Percentiles rank a stretch among this genome's conserved stretches.
These are phyloP conservation scores for Quercus phellos DNA, from an alignment of 331 rosid species.

Conservation along the genomic window DNA sequence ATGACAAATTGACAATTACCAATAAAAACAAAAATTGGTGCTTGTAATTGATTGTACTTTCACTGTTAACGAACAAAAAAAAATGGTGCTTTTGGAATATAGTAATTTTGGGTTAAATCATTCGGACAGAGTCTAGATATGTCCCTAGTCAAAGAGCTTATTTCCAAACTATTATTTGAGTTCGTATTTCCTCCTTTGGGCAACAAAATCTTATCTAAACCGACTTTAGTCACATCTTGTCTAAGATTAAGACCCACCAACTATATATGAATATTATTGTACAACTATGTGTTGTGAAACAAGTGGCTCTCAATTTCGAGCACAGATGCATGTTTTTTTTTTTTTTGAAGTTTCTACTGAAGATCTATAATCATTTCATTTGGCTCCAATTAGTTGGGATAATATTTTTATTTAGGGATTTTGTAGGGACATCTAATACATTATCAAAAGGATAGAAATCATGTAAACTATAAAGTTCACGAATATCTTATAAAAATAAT, in stretches of 20 bases:
- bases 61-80: too few relatives aligned
- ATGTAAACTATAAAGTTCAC: too few relatives aligned
- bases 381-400: not conserved
- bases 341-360: not conserved
- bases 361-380: not conserved
- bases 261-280: not conserved
- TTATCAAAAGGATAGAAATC: too few relatives aligned
- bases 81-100: too few relatives aligned
- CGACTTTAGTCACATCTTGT: not conserved
- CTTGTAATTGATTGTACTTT: too few relatives aligned
- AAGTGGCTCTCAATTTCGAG: slow-evolving; percentile 1
- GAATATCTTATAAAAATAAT: too few relatives aligned
- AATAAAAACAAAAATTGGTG: too few relatives aligned
- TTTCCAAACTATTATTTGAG: not conserved
- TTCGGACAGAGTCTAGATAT: not conserved
- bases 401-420: not conserved
- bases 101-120: not conserved
- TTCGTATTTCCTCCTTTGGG: not conserved
- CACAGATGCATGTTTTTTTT: not conserved
- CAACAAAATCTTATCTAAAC: not conserved
- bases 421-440: too few relatives aligned
- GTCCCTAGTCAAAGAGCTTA: not conserved
- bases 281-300: not conserved
- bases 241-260: not conserved
- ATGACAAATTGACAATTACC: not conserved